Percentiles rank a stretch among this genome's conserved stretches.
These are phyloP conservation scores for Lactarius deliciosus DNA, from an alignment of 768 basidiomycete species.

Conservation along the genomic window DNA sequence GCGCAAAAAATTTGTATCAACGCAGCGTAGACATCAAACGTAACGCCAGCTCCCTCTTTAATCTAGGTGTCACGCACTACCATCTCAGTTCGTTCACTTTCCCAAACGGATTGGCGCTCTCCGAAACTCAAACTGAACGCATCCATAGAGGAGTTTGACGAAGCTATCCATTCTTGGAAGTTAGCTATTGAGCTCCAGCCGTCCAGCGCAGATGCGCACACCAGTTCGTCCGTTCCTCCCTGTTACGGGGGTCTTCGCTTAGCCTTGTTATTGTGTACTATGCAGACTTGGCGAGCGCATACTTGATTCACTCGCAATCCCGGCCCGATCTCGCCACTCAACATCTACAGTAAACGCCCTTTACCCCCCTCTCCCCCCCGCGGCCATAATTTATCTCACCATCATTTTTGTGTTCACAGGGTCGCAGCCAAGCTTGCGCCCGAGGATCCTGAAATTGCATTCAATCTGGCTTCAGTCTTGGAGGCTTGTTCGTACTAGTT, in stretches of 20 bases:
- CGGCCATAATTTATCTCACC: conserved; percentile 33
- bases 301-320: conserved; percentile 76
- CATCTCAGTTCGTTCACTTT: conserved; percentile 66
- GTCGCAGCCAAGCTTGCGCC: conserved; percentile 81
- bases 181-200: conserved; percentile 81
- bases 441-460: conserved; percentile 88
- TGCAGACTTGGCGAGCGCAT: conserved; percentile 84
- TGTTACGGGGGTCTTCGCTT: conserved; percentile 28
- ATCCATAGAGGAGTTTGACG: conserved; percentile 76
- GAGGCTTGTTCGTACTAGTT: conserved; percentile 67
- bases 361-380: conserved; percentile 32
- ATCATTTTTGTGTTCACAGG: conserved; percentile 43
- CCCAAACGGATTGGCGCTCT: conserved; percentile 10
- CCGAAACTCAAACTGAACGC: conserved; percentile 6
- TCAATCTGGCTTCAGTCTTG: conserved; percentile 87
- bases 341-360: conserved; percentile 65
- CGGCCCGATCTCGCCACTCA: conserved; percentile 85
- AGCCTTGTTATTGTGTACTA: conserved; percentile 25
- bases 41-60: conserved; percentile 80
- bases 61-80: conserved; percentile 86
- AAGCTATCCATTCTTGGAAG: conserved; percentile 84
- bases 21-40: conserved; percentile 79
- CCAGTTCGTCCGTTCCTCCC: conserved; percentile 53
- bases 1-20: conserved; percentile 72
- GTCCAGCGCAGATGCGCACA: conserved; percentile 82